phyloP scores from a whole-genome alignment of 116 monocot species.

The Iris pallida region DNA sequence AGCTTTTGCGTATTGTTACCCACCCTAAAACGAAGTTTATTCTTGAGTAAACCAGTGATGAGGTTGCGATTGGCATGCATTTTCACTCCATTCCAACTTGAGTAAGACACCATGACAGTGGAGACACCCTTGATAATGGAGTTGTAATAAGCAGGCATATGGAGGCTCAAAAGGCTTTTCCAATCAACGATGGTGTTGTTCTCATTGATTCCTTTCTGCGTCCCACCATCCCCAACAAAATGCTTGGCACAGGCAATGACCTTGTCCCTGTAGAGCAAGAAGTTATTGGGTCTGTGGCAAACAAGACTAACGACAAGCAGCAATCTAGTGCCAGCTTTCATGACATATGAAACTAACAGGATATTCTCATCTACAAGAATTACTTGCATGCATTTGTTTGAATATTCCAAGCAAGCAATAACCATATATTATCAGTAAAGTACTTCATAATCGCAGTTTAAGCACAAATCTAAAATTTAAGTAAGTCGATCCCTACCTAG shows the following conservation, averaged over 20 bases:
- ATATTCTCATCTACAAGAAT: too few relatives aligned
- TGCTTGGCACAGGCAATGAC: conserved; percentile 36
- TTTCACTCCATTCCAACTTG: conserved; percentile 45
- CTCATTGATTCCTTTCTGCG: conserved; percentile 35
- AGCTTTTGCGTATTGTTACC: neutral
- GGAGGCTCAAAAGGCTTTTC: conserved; percentile 26
- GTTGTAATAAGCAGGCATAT: conserved; percentile 45
- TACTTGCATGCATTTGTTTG: too few relatives aligned
- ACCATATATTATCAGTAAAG: too few relatives aligned
- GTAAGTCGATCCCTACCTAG: too few relatives aligned
- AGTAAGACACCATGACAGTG: conserved; percentile 48
- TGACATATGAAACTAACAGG: too few relatives aligned
- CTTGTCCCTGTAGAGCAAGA: conserved; percentile 13
- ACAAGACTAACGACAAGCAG: too few relatives aligned
- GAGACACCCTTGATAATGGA: conserved; percentile 35
- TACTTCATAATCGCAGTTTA: too few relatives aligned
- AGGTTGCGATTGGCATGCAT: conserved; percentile 44
- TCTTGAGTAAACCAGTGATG: conserved; percentile 44
- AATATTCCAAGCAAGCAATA: too few relatives aligned
- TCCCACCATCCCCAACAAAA: conserved; percentile 40
- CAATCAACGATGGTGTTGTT: conserved; percentile 28
- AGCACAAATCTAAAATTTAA: too few relatives aligned
- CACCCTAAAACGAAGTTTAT: conserved; percentile 28
- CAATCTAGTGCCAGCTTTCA: too few relatives aligned
- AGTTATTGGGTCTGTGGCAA: too few relatives aligned